phyloP scores from a whole-genome alignment of 306 rosid genomes.

The Cicer judaicum region DNA sequence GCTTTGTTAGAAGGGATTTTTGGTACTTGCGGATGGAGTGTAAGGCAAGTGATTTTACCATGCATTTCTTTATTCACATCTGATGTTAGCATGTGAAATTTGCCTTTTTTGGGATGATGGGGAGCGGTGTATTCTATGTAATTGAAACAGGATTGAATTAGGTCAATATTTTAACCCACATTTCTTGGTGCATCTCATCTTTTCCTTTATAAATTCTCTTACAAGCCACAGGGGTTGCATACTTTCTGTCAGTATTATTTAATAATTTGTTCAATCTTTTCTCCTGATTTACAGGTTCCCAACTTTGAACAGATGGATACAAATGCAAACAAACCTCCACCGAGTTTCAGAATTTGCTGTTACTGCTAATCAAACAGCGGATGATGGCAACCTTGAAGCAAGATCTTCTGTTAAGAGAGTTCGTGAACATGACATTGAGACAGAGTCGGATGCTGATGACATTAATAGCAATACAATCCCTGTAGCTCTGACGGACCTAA shows the following conservation, averaged over 20 bases:
- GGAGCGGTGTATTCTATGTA: not conserved
- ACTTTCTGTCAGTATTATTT: constrained; percentile 15
- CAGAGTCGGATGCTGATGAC: constrained; percentile 87
- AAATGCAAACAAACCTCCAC: constrained; percentile 97
- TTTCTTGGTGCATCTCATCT: constrained; percentile 6
- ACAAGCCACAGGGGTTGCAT: constrained; percentile 31
- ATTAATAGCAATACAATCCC: constrained; percentile 63
- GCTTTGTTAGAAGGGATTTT: not conserved
- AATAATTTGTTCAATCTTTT: constrained; percentile 42
- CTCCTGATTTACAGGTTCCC: constrained; percentile 71
- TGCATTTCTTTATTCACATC: constrained; percentile 10
- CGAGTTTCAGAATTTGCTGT: constrained; percentile 95
- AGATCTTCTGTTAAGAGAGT: constrained; percentile 85
- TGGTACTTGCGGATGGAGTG: not conserved
- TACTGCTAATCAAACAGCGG: constrained; percentile 68
- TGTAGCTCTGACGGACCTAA: constrained; percentile 56
- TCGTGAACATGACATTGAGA: constrained; percentile 80
- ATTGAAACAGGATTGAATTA: not conserved
- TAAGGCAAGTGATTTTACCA: not conserved
- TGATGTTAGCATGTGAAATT: constrained; percentile 22
- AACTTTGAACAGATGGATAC: constrained; percentile 98
- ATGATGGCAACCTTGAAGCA: constrained; percentile 58
- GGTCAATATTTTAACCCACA: not conserved
- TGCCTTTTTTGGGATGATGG: not conserved
- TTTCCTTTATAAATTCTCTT: constrained; percentile 28